These are phyloP conservation scores for Euphrasia arctica DNA, from an alignment of 305 asterid genomes.

Conservation along the genomic window DNA sequence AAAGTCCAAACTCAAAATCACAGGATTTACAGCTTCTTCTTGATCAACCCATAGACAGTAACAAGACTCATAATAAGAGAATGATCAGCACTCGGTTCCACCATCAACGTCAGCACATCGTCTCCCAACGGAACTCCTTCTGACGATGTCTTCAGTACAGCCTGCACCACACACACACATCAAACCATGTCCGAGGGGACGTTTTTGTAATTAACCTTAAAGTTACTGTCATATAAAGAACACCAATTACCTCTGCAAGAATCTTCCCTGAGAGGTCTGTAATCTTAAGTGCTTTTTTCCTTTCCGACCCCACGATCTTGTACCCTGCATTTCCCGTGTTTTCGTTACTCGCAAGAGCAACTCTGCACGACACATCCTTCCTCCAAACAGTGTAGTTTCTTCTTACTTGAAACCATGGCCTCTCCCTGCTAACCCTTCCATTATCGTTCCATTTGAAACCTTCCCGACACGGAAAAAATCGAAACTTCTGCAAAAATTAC, in stretches of 20 bases:
- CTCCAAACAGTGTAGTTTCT: constrained; percentile 35
- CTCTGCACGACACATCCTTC: constrained; percentile 33
- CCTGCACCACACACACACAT: constrained; percentile 28
- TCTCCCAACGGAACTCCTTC: constrained; percentile 47
- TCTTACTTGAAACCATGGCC: constrained; percentile 61
- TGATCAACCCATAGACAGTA: constrained; percentile 1
- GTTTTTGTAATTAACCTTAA: neutral
- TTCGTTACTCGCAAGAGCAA: constrained; percentile 34
- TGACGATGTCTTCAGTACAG: constrained; percentile 36
- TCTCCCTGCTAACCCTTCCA: constrained; percentile 35
- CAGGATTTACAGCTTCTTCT: neutral
- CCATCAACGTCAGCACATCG: constrained; percentile 49
- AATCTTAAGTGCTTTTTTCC: constrained; percentile 53
- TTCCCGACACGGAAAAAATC: constrained; percentile 53
- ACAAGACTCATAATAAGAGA: constrained; percentile 19
- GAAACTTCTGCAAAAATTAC: constrained; percentile 37
- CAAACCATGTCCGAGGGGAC: neutral
- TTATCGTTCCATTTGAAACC: constrained; percentile 50
- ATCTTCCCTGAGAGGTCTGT: constrained; percentile 44
- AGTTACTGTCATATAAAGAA: neutral
- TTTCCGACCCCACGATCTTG: constrained; percentile 43
- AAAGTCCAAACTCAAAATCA: neutral
- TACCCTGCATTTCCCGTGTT: constrained; percentile 29
- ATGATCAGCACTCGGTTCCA: constrained; percentile 48
- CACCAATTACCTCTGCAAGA: constrained; percentile 58